Evolutionary conservation across 2,329 filamentous ascomycete species (phyloP), one percentile per base, ranked within the genome.

Genomic region (Zalaria sp.): DNA sequence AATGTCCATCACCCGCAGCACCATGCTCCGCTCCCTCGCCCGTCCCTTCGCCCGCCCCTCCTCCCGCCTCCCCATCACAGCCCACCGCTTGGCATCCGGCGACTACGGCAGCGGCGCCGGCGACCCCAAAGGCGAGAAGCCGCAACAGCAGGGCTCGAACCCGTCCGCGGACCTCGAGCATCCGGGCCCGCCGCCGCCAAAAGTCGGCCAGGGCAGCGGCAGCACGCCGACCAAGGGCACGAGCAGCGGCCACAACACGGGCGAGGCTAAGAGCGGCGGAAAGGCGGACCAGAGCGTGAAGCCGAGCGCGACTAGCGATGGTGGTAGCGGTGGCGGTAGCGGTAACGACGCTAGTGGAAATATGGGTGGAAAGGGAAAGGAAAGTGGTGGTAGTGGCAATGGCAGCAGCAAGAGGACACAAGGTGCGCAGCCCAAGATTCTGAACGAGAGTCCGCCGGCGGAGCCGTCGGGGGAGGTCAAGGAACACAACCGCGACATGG

Each of bases 401-500:
- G 43, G 34, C 26, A 38, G 42, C 27, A 42, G 40, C 37, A 48
- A 43, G 41, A 39, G 48, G 39, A 47, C 40, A 34, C 43, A 45
- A 36, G 62, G 57, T 43, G 55, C 63, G 53, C 48, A 63, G 49
- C 65, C 65, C 18, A 67, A 65, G 53, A 66, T 68, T 37, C 51
- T 63, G 25, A 56, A 58, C 40, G 57, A 57, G 34, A 55, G 48
- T 28, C 51, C 57, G 27, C 64, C 65, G 5, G 41, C 36, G 3
- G 49, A 59, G 8, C 49, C 58, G 43, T 39, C 47, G 2, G 47
- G 53, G 40, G 57, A 58, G 28, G 64, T 67, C 25, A 58, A 54
- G 56, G 40, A 61, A 51, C 65, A 68, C 50, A 68, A 68, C 46
- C 41, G 54, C 47, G 63, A 67, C 48, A 58, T 68, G 57, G 59